Percentiles rank a stretch among this genome's conserved stretches.
These are phyloP conservation scores for Rhizopogon salebrosus DNA, from an alignment of 768 basidiomycete species.

Conservation along the genomic window DNA sequence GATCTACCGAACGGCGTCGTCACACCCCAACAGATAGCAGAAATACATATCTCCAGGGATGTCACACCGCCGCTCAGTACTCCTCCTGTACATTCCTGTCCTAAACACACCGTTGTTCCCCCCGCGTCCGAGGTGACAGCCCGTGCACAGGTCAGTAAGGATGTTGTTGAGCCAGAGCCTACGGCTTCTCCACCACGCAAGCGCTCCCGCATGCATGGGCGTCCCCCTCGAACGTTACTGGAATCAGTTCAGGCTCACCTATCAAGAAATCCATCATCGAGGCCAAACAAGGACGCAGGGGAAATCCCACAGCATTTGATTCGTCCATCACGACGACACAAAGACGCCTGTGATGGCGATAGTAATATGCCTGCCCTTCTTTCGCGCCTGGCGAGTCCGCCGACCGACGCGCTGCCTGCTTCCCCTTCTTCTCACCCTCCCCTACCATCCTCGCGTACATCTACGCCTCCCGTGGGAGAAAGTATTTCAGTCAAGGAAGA, in stretches of 20 bases:
- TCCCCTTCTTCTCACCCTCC: not conserved
- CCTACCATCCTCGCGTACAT: not conserved
- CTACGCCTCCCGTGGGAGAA: not conserved
- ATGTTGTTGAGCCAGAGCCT: slow-evolving; percentile 5
- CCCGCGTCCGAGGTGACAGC: not conserved
- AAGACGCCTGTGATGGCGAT: not conserved
- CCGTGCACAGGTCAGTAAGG: slow-evolving; percentile 4
- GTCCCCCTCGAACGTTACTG: slow-evolving; percentile 34
- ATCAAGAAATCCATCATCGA: slow-evolving; percentile 5
- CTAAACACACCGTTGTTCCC: not conserved
- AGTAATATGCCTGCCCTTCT: not conserved
- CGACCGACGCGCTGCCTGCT: not conserved
- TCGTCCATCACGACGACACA: not conserved
- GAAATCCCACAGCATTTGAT: too few relatives aligned
- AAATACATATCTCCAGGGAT: not conserved
- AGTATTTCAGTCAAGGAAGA: not conserved
- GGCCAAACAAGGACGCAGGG: not conserved
- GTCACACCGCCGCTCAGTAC: too few relatives aligned
- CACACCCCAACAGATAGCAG: not conserved
- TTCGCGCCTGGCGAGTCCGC: slow-evolving; percentile 2
- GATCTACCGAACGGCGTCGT: not conserved
- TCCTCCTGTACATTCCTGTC: not conserved
- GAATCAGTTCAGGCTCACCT: slow-evolving; percentile 49
- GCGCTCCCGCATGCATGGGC: slow-evolving; percentile 4
- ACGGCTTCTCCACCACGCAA: slow-evolving; percentile 19